These are phyloP conservation scores for Aspergillus mulundensis DNA, from an alignment of 495 filamentous ascomycete genomes.

Conservation along the genomic window DNA sequence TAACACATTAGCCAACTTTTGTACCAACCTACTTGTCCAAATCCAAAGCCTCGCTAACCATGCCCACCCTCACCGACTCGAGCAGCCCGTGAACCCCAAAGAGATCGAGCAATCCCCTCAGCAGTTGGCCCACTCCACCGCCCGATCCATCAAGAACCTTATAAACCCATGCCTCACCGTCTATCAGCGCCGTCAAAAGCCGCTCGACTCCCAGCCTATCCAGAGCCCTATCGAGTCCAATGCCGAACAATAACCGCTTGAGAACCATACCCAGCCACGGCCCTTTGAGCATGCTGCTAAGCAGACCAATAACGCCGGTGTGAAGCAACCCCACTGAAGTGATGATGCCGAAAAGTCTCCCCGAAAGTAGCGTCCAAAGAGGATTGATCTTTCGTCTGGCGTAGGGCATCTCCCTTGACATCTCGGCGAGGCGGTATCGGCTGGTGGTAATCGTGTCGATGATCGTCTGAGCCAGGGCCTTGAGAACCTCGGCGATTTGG, in stretches of 20 bases:
- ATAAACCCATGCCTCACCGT: background rate
- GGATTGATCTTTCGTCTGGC: constrained; percentile 85
- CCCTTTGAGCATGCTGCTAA: constrained; percentile 66
- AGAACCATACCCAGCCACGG: constrained; percentile 73
- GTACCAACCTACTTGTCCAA: background rate
- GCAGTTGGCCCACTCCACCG: background rate
- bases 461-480: constrained; percentile 57
- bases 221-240: constrained; percentile 71
- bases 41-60: background rate
- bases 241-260: constrained; percentile 66
- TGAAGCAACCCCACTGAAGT: constrained; percentile 77
- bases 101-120: background rate
- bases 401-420: constrained; percentile 61
- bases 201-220: constrained; percentile 19
- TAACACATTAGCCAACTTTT: too few species aligned
- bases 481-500: constrained; percentile 68
- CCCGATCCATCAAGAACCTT: background rate
- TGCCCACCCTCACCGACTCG: background rate
- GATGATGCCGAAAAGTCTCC: constrained; percentile 85
- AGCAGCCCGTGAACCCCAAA: background rate
- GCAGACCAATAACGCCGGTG: constrained; percentile 69
- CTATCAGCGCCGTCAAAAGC: background rate
- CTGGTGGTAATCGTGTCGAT: constrained; percentile 70
- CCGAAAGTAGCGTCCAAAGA: constrained; percentile 68
- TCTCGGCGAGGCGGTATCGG: constrained; percentile 65